Evolutionary conservation across 1,139 yeast species (phyloP).

Genomic region (Hansenula sp.): DNA sequence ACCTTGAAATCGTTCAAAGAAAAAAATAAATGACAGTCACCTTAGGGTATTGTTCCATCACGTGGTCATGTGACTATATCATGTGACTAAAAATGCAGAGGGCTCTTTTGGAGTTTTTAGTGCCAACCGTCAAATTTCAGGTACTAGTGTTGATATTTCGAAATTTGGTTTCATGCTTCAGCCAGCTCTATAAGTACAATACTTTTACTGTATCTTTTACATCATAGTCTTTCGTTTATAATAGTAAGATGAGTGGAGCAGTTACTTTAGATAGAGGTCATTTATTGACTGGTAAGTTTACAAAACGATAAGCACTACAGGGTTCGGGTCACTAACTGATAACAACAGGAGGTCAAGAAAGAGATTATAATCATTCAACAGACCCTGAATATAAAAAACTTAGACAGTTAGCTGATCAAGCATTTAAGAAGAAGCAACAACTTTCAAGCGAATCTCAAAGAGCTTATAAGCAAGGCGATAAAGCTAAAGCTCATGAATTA

Average conservation of each 20-base stretch:
- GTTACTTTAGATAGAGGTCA: slow-evolving; percentile 3
- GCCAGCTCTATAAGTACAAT: not conserved
- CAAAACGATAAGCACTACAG: not conserved
- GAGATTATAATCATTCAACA: slow-evolving; percentile 70
- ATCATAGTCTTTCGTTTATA: no score
- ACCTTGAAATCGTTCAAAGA: not conserved
- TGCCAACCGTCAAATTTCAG: slow-evolving; percentile 3
- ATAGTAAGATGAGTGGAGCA: slow-evolving; percentile 4
- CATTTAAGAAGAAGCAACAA: slow-evolving; percentile 51
- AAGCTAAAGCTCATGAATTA: slow-evolving; percentile 63
- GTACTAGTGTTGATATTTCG: not conserved
- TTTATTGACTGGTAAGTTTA: slow-evolving; percentile 1
- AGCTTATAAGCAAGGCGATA: slow-evolving; percentile 75
- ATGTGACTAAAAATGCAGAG: no score
- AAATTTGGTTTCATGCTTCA: not conserved
- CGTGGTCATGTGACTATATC: not conserved
- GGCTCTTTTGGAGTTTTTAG: no score
- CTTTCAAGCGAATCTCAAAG: slow-evolving; percentile 66
- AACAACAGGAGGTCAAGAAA: slow-evolving; percentile 24
- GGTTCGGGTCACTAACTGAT: no score
- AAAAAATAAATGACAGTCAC: not conserved
- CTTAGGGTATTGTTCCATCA: not conserved
- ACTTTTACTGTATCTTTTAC: no score
- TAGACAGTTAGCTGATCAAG: slow-evolving; percentile 65
- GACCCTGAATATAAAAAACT: slow-evolving; percentile 61